Conservation (phyloP, 2,329 filamentous ascomycete genomes). For the Peltaster fructicola region DNA sequence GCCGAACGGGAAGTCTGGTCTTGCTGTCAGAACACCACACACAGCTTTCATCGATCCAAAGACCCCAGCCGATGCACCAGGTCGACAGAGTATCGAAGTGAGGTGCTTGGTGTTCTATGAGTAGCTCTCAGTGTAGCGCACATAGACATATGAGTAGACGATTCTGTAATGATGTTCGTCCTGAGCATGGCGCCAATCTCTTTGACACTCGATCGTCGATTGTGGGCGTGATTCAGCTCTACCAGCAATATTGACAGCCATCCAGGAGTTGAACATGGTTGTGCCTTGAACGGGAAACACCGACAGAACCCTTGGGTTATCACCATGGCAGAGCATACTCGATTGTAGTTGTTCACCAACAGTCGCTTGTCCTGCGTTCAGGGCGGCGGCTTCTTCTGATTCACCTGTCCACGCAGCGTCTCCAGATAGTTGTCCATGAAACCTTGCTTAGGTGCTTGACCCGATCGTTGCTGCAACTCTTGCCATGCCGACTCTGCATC, state of each 20-base stretch:
- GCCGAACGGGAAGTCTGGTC: conserved; percentile 19
- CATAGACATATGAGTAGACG: too few relatives aligned
- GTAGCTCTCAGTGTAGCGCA: conserved; percentile 1
- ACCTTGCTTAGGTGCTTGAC: conserved; percentile 8
- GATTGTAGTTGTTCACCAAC: too few relatives aligned
- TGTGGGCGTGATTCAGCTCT: too few relatives aligned
- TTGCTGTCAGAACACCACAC: conserved; percentile 41
- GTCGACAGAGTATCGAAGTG: conserved; percentile 76
- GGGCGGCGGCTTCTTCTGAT: conserved; percentile 5
- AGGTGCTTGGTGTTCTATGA: conserved; percentile 57
- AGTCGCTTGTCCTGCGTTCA: too few relatives aligned
- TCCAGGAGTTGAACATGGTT: too few relatives aligned
- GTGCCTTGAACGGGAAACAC: too few relatives aligned
- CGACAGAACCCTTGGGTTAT: too few relatives aligned
- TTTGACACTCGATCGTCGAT: too few relatives aligned
- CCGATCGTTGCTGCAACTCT: conserved; percentile 6
- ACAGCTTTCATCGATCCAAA: conserved; percentile 64
- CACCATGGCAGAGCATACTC: too few relatives aligned
- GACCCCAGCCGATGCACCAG: conserved; percentile 49
- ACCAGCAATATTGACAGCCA: too few relatives aligned
- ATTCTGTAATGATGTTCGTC: too few relatives aligned
- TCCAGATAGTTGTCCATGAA: conserved; percentile 16
- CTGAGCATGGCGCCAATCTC: too few relatives aligned
- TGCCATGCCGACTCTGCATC: conserved; percentile 14
- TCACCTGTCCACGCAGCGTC: conserved; percentile 14